phyloP scores from a whole-genome alignment of 2,329 filamentous ascomycete genomes.

The Pseudogymnoascus pannorum region DNA sequence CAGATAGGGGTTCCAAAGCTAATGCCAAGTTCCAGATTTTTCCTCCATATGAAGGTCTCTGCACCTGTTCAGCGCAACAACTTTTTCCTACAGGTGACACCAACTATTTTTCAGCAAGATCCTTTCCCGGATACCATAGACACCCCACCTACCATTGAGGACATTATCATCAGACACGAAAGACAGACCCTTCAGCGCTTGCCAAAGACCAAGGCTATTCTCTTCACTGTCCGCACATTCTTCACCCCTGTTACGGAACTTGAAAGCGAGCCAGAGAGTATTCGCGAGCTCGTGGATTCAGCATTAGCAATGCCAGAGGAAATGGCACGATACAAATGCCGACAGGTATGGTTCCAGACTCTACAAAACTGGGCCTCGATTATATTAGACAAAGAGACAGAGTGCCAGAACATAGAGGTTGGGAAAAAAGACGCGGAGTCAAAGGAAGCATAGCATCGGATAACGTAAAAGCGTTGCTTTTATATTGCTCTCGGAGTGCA shows the following conservation, averaged over 20 bases:
- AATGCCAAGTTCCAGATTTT: constrained; percentile 29
- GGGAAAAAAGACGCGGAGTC: no score
- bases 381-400: no score
- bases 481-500: no score
- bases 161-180: constrained; percentile 39
- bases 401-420: no score
- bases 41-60: constrained; percentile 33
- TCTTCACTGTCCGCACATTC: constrained; percentile 40
- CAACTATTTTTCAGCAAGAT: constrained; percentile 30
- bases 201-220: constrained; percentile 34
- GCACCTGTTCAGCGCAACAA: constrained; percentile 38
- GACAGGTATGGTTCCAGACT: constrained; percentile 28
- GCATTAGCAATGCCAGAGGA: constrained; percentile 36
- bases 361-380: no score
- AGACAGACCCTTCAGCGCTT: constrained; percentile 39
- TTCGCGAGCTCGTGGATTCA: constrained; percentile 23
- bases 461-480: no score
- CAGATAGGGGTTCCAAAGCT: neutral
- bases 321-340: constrained; percentile 36
- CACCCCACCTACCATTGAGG: constrained; percentile 22
- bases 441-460: no score
- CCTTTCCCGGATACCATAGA: constrained; percentile 20
- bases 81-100: constrained; percentile 35
- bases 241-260: constrained; percentile 34
- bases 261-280: constrained; percentile 16